Evolutionary conservation across 1,139 yeast species (phyloP).

Genomic region (Nakaseomyces uthaithaninus): DNA sequence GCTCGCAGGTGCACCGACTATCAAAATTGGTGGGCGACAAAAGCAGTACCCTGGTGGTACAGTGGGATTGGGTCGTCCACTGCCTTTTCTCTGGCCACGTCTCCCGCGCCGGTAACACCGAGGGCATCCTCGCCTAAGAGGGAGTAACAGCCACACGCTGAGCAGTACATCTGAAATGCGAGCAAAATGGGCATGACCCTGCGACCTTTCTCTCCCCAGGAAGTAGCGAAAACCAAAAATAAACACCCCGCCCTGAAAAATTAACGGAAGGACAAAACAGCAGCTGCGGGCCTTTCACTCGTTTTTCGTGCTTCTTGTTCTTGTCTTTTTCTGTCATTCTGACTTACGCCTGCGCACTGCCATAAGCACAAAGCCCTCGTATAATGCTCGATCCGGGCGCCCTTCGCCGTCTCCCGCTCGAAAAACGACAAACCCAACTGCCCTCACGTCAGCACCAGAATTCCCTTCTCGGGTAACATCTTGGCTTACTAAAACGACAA

Average conservation of each 20-base stretch:
- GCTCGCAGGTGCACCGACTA: slow-evolving; percentile 39
- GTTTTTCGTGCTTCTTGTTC: neutral
- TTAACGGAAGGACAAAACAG: too few relatives aligned
- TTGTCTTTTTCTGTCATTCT: neutral
- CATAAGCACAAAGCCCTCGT: too few relatives aligned
- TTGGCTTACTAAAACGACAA: slow-evolving; percentile 20
- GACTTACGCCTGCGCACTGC: too few relatives aligned
- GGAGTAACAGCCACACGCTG: neutral
- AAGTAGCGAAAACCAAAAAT: too few relatives aligned
- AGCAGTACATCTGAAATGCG: too few relatives aligned
- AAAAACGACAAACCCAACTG: neutral
- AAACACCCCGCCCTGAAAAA: too few relatives aligned
- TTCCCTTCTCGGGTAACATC: slow-evolving; percentile 22
- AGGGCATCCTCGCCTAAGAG: neutral
- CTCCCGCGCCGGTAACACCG: slow-evolving; percentile 6
- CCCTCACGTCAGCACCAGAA: slow-evolving; percentile 3
- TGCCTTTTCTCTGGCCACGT: slow-evolving; percentile 45
- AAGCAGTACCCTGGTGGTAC: slow-evolving; percentile 36
- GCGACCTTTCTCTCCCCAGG: too few relatives aligned
- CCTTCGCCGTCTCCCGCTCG: neutral
- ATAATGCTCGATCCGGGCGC: too few relatives aligned
- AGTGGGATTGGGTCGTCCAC: slow-evolving; percentile 64
- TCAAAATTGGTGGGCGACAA: slow-evolving; percentile 31
- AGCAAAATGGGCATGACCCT: too few relatives aligned
- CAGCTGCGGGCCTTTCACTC: too few relatives aligned